These are phyloP conservation scores for Lachnellula willkommii DNA, from an alignment of 2,329 filamentous ascomycete genomes.

Conservation along the genomic window DNA sequence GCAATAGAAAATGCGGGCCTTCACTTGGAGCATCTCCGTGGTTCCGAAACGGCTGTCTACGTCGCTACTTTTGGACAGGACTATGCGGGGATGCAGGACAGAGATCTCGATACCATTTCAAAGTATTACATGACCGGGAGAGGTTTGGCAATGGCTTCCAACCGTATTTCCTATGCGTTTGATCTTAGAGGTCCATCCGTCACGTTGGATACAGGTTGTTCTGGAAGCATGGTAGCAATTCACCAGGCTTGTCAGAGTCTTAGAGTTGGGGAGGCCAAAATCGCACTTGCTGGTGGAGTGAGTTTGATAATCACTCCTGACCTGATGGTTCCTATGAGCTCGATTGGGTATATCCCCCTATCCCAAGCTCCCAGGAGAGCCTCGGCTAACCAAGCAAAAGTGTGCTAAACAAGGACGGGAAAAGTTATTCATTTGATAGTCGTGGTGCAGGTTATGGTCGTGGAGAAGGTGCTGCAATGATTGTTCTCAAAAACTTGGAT, in stretches of 20 bases:
- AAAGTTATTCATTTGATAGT: slow-evolving; percentile 9
- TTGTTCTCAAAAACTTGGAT: slow-evolving; percentile 31
- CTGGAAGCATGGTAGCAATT: slow-evolving; percentile 47
- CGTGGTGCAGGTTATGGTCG: slow-evolving; percentile 36
- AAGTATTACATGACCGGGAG: background rate
- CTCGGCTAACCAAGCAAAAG: background rate
- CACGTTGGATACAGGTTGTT: slow-evolving; percentile 49
- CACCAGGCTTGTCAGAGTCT: slow-evolving; percentile 49
- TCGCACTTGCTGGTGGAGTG: slow-evolving; percentile 25
- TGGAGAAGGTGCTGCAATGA: slow-evolving; percentile 34
- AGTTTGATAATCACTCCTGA: slow-evolving; percentile 12
- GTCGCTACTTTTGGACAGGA: background rate
- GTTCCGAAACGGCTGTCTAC: background rate
- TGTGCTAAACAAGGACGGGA: slow-evolving; percentile 1
- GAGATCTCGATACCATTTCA: background rate
- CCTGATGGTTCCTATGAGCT: background rate
- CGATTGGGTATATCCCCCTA: background rate
- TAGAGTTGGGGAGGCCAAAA: slow-evolving; percentile 28
- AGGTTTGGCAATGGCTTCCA: slow-evolving; percentile 8
- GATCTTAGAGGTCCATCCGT: slow-evolving; percentile 34
- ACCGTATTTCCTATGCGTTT: slow-evolving; percentile 31
- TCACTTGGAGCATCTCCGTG: background rate
- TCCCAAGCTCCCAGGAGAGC: background rate
- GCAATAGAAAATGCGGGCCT: background rate
- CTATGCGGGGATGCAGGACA: background rate